Evolutionary conservation across 176 grass and related monocot genomes (phyloP).

Genomic region (Poa annua): DNA sequence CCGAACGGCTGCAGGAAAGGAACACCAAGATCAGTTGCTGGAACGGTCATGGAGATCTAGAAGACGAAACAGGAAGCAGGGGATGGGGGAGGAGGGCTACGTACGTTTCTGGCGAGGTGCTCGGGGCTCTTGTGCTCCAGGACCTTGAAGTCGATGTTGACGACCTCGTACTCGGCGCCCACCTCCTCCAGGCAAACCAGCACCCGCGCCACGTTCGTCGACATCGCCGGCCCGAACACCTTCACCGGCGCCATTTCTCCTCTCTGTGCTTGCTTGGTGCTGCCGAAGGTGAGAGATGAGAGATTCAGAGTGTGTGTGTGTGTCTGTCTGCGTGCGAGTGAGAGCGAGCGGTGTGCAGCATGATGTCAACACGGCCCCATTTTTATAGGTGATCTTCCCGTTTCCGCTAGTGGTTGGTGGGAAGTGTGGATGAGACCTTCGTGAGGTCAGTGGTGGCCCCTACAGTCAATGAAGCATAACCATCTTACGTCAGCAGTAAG

Average conservation of each 20-base stretch:
- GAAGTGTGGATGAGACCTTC: background rate
- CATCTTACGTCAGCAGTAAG: too few relatives aligned
- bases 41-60: too few relatives aligned
- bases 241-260: background rate
- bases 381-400: background rate
- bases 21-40: background rate
- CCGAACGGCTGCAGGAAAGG: background rate
- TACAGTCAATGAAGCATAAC: too few relatives aligned
- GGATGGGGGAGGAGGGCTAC: too few relatives aligned
- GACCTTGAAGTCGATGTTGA: background rate
- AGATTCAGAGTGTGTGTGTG: background rate
- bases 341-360: background rate
- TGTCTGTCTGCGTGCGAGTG: background rate
- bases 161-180: background rate
- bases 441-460: background rate
- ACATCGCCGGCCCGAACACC: background rate
- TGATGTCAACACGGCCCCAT: background rate
- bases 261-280: background rate
- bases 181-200: background rate
- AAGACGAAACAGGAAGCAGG: too few relatives aligned
- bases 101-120: background rate
- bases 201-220: background rate
- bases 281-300: too few relatives aligned
- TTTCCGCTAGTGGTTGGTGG: background rate
- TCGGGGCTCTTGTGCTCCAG: background rate